These are phyloP conservation scores for Trametes cubensis DNA, from an alignment of 768 basidiomycete genomes.

Conservation along the genomic window DNA sequence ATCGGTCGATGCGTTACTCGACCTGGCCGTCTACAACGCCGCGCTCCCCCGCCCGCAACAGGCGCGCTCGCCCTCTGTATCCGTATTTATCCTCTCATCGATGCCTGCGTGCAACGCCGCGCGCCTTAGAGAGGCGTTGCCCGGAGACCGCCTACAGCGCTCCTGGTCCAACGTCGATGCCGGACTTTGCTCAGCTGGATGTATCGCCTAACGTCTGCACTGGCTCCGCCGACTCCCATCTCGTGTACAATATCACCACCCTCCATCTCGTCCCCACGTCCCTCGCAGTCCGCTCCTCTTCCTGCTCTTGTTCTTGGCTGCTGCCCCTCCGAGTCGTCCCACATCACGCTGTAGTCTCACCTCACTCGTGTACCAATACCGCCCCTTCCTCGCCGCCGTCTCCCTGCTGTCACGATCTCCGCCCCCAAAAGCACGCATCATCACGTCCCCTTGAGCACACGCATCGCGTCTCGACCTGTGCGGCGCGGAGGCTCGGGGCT, in stretches of 20 bases:
- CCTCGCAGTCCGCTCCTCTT: neutral
- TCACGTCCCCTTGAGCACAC: slow-evolving; percentile 3
- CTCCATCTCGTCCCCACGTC: neutral
- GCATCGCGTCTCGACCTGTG: slow-evolving; percentile 1
- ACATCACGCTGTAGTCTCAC: slow-evolving; percentile 17
- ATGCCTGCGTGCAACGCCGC: slow-evolving; percentile 1
- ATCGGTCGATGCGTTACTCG: neutral
- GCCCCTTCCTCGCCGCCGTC: slow-evolving; percentile 1
- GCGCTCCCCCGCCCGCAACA: neutral
- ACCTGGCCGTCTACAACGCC: slow-evolving; percentile 1
- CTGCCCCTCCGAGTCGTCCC: too few relatives aligned
- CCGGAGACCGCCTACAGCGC: neutral
- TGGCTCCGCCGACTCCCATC: slow-evolving; percentile 1
- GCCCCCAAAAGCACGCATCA: slow-evolving; percentile 22
- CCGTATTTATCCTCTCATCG: slow-evolving; percentile 7
- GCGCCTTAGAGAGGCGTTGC: neutral
- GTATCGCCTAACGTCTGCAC: slow-evolving; percentile 11
- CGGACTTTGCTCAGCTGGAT: slow-evolving; percentile 4
- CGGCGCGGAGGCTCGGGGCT: slow-evolving; percentile 11
- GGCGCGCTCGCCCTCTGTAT: slow-evolving; percentile 13
- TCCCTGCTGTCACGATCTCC: slow-evolving; percentile 15
- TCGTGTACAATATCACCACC: slow-evolving; percentile 17
- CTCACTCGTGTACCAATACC: slow-evolving; percentile 16
- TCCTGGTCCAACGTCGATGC: neutral
- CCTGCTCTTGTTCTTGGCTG: neutral